Percentiles rank a stretch among this genome's conserved stretches.
Conservation (phyloP, 352 stramenopile species). For the Pythium sp. region DNA sequence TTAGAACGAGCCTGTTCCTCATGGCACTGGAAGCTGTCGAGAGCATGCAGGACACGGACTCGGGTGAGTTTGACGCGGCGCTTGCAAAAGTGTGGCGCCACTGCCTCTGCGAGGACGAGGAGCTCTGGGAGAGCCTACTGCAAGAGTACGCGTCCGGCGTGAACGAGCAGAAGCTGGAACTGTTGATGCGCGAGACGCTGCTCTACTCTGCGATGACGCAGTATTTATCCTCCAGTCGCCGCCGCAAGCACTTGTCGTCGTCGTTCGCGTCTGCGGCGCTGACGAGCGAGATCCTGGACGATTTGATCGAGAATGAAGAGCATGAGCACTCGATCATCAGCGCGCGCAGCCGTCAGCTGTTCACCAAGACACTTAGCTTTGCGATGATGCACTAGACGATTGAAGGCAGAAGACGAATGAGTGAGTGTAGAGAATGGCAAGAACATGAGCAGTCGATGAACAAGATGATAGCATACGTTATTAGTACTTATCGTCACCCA, state of each 20-base stretch:
- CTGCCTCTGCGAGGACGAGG: constrained; percentile 48
- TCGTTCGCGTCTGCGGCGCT: constrained; percentile 24
- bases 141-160: constrained; percentile 46
- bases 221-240: constrained; percentile 27
- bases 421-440: background rate
- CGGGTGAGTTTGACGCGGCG: constrained; percentile 40
- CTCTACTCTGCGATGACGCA: constrained; percentile 62
- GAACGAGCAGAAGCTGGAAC: constrained; percentile 64
- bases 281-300: constrained; percentile 63
- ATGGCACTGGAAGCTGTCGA: constrained; percentile 71
- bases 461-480: constrained; percentile 9
- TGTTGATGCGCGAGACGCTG: constrained; percentile 67
- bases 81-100: constrained; percentile 51
- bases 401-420: constrained; percentile 1
- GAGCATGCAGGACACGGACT: constrained; percentile 30
- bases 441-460: background rate
- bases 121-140: constrained; percentile 57
- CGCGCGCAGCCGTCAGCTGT: constrained; percentile 49
- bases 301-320: constrained; percentile 54
- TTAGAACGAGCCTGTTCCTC: constrained; percentile 64
- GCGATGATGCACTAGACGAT: constrained; percentile 23
- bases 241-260: constrained; percentile 20
- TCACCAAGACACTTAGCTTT: constrained; percentile 76
- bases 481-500: constrained; percentile 8
- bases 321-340: constrained; percentile 46